A percentile compares a stretch with the other conserved stretches of the same genome.
Evolutionary conservation across 179 eudicot species (phyloP).

Genomic region (Sideroxylon spinosum): DNA sequence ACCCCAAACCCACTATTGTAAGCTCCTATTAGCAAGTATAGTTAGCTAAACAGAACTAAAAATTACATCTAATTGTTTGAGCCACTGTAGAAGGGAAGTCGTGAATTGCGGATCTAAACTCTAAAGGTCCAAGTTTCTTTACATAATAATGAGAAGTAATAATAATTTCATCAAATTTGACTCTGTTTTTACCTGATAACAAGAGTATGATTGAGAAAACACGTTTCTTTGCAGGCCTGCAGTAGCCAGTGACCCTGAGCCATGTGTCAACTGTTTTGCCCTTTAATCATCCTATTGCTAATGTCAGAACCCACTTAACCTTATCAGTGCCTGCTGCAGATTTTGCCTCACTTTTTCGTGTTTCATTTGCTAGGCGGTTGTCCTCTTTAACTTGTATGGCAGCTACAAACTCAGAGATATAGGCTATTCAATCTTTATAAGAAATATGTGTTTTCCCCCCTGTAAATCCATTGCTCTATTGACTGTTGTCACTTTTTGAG

Average conservation of each 20-base stretch:
- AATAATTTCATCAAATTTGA: too few species aligned
- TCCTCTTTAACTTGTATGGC: conserved; percentile 1
- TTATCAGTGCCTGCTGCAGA: not conserved
- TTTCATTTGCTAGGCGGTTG: not conserved
- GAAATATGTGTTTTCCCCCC: not conserved
- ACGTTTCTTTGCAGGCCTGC: too few species aligned
- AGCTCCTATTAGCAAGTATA: too few species aligned
- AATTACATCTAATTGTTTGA: too few species aligned
- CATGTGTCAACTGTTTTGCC: not conserved
- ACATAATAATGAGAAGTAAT: too few species aligned
- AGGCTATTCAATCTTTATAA: not conserved
- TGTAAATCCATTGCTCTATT: not conserved
- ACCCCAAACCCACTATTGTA: too few species aligned
- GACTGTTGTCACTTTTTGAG: not conserved
- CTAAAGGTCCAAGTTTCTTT: too few species aligned
- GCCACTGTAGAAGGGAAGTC: too few species aligned
- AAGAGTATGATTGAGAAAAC: too few species aligned
- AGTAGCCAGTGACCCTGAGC: not conserved
- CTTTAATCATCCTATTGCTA: not conserved
- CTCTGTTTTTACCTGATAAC: too few species aligned
- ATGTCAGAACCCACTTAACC: not conserved
- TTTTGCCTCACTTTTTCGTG: not conserved
- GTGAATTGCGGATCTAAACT: too few species aligned
- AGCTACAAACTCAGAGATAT: not conserved
- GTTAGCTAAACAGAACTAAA: too few species aligned